Evolutionary conservation across 106 monocot genomes (phyloP).

Genomic region (Dioscorea zingiberensis): DNA sequence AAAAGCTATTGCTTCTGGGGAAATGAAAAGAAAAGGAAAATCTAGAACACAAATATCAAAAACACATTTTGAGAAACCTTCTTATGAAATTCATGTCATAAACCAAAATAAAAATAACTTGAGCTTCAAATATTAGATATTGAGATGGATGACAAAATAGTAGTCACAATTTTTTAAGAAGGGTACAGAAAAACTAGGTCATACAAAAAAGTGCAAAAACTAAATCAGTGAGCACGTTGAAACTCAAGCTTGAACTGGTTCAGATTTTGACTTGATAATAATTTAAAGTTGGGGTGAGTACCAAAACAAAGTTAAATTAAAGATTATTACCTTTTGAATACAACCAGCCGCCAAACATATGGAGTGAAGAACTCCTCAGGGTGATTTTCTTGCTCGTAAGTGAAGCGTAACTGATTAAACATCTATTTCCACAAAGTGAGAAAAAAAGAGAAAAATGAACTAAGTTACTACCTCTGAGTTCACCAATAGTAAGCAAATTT

Average conservation of each 20-base stretch:
- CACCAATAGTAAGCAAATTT: too few relatives aligned
- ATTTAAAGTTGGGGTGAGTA: background rate
- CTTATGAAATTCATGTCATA: background rate
- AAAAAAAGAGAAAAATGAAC: background rate
- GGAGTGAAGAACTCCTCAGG: constrained; percentile 98
- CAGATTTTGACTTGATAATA: background rate
- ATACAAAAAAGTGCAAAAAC: background rate
- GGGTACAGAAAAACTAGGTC: background rate
- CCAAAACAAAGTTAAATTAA: too few relatives aligned
- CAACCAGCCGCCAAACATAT: constrained; percentile 79
- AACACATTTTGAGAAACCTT: too few relatives aligned
- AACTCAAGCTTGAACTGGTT: too few relatives aligned
- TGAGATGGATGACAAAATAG: background rate
- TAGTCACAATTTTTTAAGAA: background rate
- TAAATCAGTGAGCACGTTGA: background rate
- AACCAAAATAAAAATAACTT: background rate
- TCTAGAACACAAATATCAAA: too few relatives aligned
- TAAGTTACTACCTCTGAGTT: too few relatives aligned
- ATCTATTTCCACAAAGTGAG: constrained; percentile 39
- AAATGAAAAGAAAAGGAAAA: too few relatives aligned
- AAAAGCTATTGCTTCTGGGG: too few relatives aligned
- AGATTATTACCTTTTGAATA: constrained; percentile 53
- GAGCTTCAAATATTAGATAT: background rate
- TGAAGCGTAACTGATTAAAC: constrained; percentile 90
- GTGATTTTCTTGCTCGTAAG: constrained; percentile 98